phyloP scores from a whole-genome alignment of 306 rosid species.

The Quercus wislizeni region DNA sequence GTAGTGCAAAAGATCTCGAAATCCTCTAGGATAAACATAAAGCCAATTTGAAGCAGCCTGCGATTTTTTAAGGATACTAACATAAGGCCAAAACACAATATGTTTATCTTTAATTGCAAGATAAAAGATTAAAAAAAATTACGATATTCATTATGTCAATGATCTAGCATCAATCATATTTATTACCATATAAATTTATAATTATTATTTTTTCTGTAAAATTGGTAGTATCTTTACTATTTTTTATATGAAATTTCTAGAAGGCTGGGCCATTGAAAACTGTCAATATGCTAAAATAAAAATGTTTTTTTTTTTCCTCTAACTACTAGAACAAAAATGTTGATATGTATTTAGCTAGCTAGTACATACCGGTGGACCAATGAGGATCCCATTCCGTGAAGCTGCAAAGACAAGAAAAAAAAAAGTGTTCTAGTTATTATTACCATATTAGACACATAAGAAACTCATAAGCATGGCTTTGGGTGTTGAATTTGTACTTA shows the following conservation, averaged over 20 bases:
- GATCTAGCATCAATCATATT: no score
- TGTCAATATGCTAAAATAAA: no score
- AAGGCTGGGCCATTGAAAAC: no score
- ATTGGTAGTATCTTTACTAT: no score
- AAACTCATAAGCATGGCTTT: neutral
- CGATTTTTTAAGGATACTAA: neutral
- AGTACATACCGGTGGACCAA: conserved; percentile 57
- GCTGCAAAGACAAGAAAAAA: conserved; percentile 14
- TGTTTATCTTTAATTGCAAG: no score
- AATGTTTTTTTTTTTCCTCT: no score
- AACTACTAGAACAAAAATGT: neutral
- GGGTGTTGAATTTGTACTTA: conserved; percentile 9
- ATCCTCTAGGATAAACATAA: conserved; percentile 54
- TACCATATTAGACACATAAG: neutral
- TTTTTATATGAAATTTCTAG: no score
- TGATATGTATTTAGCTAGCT: neutral
- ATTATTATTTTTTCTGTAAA: no score
- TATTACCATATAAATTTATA: no score
- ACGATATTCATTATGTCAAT: no score
- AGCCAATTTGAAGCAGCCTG: conserved; percentile 55
- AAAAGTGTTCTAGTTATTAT: neutral
- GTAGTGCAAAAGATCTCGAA: conserved; percentile 40
- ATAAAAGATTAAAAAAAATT: no score
- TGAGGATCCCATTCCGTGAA: conserved; percentile 33
- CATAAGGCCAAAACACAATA: neutral